A percentile compares a stretch with the other conserved stretches of the same genome.
Evolutionary conservation across 345 rosid species (phyloP).

Genomic region (Euphorbia peplus): DNA sequence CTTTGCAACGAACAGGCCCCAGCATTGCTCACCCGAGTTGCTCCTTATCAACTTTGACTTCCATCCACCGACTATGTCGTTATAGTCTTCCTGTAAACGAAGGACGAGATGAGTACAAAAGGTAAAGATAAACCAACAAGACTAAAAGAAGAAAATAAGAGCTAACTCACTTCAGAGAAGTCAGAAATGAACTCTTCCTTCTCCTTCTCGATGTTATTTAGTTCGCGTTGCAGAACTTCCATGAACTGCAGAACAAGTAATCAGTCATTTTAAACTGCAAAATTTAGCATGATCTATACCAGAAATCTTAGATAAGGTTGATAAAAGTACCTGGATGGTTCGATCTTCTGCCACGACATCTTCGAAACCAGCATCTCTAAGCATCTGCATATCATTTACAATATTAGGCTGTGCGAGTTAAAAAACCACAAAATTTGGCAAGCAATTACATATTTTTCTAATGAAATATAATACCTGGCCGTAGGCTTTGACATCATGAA

Average conservation of each 20-base stretch:
- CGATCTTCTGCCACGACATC: conserved; percentile 77
- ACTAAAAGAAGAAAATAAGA: neutral
- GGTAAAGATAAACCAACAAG: neutral
- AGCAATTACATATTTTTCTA: conserved; percentile 8
- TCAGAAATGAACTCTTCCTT: conserved; percentile 66
- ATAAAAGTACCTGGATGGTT: conserved; percentile 61
- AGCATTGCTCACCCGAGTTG: conserved; percentile 69
- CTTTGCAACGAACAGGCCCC: conserved; percentile 71
- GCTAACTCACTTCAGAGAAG: conserved; percentile 63
- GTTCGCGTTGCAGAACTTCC: conserved; percentile 63
- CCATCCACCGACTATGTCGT: conserved; percentile 72
- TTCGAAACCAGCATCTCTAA: conserved; percentile 73
- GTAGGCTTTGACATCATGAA: conserved; percentile 70
- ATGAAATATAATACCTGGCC: conserved; percentile 56
- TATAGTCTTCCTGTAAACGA: conserved; percentile 62
- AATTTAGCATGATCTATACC: neutral
- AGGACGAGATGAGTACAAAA: neutral
- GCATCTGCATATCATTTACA: conserved; percentile 50
- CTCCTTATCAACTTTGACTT: conserved; percentile 68
- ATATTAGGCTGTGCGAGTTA: neutral
- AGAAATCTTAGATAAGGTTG: neutral
- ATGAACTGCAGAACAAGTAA: conserved; percentile 54
- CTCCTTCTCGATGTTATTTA: conserved; percentile 61
- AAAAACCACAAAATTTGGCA: neutral
- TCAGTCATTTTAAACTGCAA: neutral